Conservation (phyloP, 805 yeast species). For the Wickerhamiella cacticola region DNA sequence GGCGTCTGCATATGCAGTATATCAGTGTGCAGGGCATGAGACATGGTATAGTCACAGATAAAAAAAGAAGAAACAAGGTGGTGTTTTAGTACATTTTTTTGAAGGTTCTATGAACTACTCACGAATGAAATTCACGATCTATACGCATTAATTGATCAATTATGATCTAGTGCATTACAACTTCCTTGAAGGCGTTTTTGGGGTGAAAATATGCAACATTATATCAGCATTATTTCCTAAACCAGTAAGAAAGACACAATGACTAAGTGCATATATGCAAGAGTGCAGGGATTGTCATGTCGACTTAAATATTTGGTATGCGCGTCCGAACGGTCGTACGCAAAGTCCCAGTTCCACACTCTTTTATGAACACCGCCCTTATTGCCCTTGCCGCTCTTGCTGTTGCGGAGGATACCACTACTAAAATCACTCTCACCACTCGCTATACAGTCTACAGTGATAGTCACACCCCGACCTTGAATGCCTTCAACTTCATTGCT, state of each 20-base stretch:
- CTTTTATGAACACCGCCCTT: constrained; percentile 8
- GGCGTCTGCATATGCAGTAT: neutral
- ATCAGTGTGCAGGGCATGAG: neutral
- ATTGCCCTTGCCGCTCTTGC: constrained; percentile 1
- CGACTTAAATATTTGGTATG: neutral
- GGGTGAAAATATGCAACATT: neutral
- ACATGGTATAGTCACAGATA: neutral
- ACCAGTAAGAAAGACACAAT: constrained; percentile 2
- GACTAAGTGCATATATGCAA: constrained; percentile 4
- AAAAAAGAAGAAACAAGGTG: neutral
- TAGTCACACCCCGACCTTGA: neutral
- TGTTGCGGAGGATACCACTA: constrained; percentile 6
- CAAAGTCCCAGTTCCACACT: constrained; percentile 4
- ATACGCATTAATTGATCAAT: too few relatives aligned
- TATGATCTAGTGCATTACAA: too few relatives aligned
- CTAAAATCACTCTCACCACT: constrained; percentile 6
- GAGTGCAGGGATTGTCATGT: neutral
- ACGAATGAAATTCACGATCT: too few relatives aligned
- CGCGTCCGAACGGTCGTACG: neutral
- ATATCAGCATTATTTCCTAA: neutral
- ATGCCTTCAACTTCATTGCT: neutral
- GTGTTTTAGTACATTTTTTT: neutral
- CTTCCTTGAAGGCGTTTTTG: neutral
- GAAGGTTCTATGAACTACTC: too few relatives aligned
- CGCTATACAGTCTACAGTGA: constrained; percentile 10